Percentiles rank a stretch among this genome's conserved stretches.
phyloP scores from a whole-genome alignment of 192 early-diverging fungal genomes.

The Chytriomyces sp. region DNA sequence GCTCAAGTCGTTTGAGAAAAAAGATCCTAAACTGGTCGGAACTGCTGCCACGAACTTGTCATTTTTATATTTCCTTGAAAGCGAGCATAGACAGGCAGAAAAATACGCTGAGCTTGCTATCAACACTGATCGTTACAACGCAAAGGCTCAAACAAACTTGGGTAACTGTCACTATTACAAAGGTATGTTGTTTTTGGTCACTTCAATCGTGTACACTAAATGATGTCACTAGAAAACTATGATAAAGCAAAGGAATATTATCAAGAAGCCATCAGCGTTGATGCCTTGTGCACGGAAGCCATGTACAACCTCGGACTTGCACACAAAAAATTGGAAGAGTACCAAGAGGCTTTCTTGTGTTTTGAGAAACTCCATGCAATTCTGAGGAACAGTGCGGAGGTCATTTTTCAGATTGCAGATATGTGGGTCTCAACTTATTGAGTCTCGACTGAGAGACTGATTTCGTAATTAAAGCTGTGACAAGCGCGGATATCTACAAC shows the following conservation, averaged over 20 bases:
- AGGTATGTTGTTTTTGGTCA: constrained; percentile 20
- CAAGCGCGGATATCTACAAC: constrained; percentile 48
- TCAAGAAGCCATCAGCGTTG: constrained; percentile 56
- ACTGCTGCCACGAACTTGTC: constrained; percentile 63
- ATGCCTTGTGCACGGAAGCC: constrained; percentile 62
- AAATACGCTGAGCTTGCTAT: constrained; percentile 61
- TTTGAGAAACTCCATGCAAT: constrained; percentile 64
- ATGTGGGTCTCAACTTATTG: constrained; percentile 38
- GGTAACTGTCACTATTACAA: constrained; percentile 49
- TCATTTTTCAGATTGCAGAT: constrained; percentile 65
- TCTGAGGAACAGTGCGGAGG: constrained; percentile 56
- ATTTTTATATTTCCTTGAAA: constrained; percentile 61
- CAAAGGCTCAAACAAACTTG: constrained; percentile 59
- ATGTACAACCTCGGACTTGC: constrained; percentile 62
- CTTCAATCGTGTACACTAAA: background rate
- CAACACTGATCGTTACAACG: constrained; percentile 57
- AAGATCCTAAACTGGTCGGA: constrained; percentile 54
- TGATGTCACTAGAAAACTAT: constrained; percentile 28
- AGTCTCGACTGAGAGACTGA: background rate
- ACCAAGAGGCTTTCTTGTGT: constrained; percentile 48
- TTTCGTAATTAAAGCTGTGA: constrained; percentile 43
- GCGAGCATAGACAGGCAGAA: constrained; percentile 55
- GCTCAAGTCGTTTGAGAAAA: constrained; percentile 59
- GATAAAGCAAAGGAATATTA: constrained; percentile 56
- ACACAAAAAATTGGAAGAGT: constrained; percentile 45